phyloP scores from a whole-genome alignment of 2,329 filamentous ascomycete species.

The Talaromyces rugulosus region DNA sequence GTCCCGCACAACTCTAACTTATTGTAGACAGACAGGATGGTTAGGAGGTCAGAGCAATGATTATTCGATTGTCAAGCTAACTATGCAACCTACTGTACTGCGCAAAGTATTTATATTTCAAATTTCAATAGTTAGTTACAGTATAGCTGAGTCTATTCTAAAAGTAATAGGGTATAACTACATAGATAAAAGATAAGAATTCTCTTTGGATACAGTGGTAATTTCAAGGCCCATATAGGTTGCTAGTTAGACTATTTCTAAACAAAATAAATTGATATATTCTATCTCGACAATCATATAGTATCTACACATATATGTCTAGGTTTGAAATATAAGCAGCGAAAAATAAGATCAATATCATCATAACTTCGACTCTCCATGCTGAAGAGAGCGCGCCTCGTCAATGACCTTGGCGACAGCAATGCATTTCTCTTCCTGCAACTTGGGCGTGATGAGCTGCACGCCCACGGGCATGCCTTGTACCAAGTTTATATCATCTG shows the following conservation, averaged over 20 bases:
- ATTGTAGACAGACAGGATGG: no score
- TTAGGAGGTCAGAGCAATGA: no score
- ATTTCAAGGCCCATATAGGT: no score
- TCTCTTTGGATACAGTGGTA: no score
- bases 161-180: no score
- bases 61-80: no score
- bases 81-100: no score
- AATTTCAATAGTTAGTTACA: no score
- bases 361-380: neutral
- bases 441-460: constrained; percentile 29
- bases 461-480: constrained; percentile 31
- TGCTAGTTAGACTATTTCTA: neutral
- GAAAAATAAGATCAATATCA: neutral
- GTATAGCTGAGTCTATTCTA: no score
- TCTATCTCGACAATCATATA: neutral
- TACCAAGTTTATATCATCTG: constrained; percentile 29
- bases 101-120: no score
- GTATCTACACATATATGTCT: neutral
- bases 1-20: no score
- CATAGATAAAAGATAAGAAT: no score
- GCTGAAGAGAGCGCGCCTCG: constrained; percentile 16
- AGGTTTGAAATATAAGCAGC: neutral
- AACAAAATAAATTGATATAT: neutral
- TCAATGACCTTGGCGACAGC: constrained; percentile 30
- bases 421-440: constrained; percentile 31